Evolutionary conservation across 768 basidiomycete genomes (phyloP).

Genomic region (Mycena galericulata): DNA sequence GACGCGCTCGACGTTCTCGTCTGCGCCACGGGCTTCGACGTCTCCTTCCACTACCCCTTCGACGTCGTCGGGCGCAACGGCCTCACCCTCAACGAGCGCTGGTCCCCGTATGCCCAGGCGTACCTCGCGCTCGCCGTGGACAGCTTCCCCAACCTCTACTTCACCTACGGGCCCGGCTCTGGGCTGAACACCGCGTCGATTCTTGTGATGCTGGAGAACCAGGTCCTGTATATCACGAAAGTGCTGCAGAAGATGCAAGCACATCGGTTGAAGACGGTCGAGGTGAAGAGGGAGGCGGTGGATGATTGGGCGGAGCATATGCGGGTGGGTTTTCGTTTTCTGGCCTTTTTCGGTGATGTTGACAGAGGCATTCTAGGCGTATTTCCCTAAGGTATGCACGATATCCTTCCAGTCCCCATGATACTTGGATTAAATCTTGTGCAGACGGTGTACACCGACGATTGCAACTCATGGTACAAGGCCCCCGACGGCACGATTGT

Average conservation of each 20-base stretch:
- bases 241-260: constrained; percentile 21
- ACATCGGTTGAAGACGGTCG: constrained; percentile 17
- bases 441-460: constrained; percentile 24
- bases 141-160: constrained; percentile 21
- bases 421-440: background rate
- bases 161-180: constrained; percentile 23
- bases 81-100: constrained; percentile 21
- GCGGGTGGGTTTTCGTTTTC: background rate
- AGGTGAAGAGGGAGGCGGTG: constrained; percentile 20
- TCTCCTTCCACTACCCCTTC: constrained; percentile 25
- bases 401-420: background rate
- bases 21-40: constrained; percentile 27
- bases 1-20: constrained; percentile 25
- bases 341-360: background rate
- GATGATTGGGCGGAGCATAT: constrained; percentile 26
- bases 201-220: constrained; percentile 13
- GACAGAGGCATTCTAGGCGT: constrained; percentile 2
- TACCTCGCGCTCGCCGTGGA: constrained; percentile 23
- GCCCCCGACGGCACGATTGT: constrained; percentile 20
- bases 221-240: constrained; percentile 17
- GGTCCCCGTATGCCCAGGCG: constrained; percentile 20
- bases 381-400: constrained; percentile 20
- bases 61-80: constrained; percentile 22
- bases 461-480: constrained; percentile 28
- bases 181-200: constrained; percentile 21